phyloP scores from a whole-genome alignment of 2,329 filamentous ascomycete species.

The Magnaporthales sp. region DNA sequence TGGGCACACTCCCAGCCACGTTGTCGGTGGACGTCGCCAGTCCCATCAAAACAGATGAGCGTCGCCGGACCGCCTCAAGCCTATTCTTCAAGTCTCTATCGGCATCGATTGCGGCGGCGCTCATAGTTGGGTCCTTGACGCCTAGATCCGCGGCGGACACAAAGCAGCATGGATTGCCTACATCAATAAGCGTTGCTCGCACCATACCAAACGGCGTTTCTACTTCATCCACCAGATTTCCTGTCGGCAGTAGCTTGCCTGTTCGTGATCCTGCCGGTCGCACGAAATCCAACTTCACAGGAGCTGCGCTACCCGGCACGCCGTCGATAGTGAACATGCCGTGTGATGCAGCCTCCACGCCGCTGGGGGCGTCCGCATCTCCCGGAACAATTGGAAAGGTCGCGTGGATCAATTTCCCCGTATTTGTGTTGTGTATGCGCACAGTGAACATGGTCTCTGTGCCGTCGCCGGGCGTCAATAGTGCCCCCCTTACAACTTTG shows the following conservation, averaged over 20 bases:
- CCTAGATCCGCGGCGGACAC: conserved; percentile 23
- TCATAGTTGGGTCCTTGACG: conserved; percentile 11
- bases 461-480: not conserved
- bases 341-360: conserved; percentile 19
- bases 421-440: conserved; percentile 64
- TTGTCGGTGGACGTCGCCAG: conserved; percentile 25
- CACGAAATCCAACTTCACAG: conserved; percentile 27
- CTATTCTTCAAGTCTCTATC: conserved; percentile 18
- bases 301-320: conserved; percentile 25
- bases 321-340: conserved; percentile 29
- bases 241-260: conserved; percentile 29
- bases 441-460: conserved; percentile 27
- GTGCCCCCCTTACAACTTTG: not conserved
- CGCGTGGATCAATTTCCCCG: conserved; percentile 41
- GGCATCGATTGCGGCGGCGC: conserved; percentile 21
- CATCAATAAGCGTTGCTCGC: conserved; percentile 29
- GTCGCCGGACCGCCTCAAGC: conserved; percentile 27
- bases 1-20: conserved; percentile 36
- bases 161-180: conserved; percentile 33
- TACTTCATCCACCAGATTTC: conserved; percentile 23
- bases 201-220: conserved; percentile 15
- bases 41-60: conserved; percentile 29
- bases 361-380: conserved; percentile 24
- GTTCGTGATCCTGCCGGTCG: conserved; percentile 31
- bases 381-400: conserved; percentile 21